phyloP scores from a whole-genome alignment of 805 yeast genomes.

The Metschnikowia chrysomelidarum region DNA sequence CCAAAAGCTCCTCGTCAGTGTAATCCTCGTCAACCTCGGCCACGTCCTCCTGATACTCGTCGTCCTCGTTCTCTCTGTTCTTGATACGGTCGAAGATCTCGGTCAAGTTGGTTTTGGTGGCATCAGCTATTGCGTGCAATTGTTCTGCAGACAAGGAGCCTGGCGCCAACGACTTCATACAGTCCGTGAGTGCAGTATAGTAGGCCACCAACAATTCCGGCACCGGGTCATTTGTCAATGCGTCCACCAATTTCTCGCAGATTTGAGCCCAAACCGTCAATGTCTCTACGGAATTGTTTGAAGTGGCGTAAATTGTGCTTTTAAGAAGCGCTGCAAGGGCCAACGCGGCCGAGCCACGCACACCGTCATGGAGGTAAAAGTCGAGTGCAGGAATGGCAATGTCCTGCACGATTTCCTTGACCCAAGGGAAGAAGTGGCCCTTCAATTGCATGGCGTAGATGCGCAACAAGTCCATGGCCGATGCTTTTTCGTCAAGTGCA shows the following conservation, averaged over 20 bases:
- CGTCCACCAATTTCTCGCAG: slow-evolving; percentile 62
- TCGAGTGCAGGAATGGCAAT: slow-evolving; percentile 86
- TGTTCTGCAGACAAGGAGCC: slow-evolving; percentile 55
- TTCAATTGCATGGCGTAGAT: slow-evolving; percentile 83
- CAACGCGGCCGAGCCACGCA: slow-evolving; percentile 85
- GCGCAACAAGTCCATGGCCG: slow-evolving; percentile 84
- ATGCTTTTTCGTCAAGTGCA: slow-evolving; percentile 87
- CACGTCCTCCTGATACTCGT: slow-evolving; percentile 82
- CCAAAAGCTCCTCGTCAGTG: slow-evolving; percentile 86
- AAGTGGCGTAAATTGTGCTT: slow-evolving; percentile 57
- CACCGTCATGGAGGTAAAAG: slow-evolving; percentile 92
- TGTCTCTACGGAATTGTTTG: slow-evolving; percentile 58
- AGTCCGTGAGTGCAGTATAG: slow-evolving; percentile 67
- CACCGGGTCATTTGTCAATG: slow-evolving; percentile 74
- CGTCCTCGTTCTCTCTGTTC: slow-evolving; percentile 71
- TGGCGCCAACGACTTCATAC: slow-evolving; percentile 66
- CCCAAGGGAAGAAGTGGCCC: slow-evolving; percentile 80
- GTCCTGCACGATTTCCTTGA: slow-evolving; percentile 70
- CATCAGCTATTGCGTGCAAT: slow-evolving; percentile 53
- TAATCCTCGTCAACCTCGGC: slow-evolving; percentile 82
- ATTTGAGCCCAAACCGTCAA: slow-evolving; percentile 70
- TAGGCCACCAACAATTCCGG: slow-evolving; percentile 79
- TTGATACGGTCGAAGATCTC: slow-evolving; percentile 72
- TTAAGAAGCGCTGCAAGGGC: slow-evolving; percentile 75
- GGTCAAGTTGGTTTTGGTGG: slow-evolving; percentile 57